A percentile compares a stretch with the other conserved stretches of the same genome.
Conservation (phyloP, 495 filamentous ascomycete species). For the Xylaria intraflava region DNA sequence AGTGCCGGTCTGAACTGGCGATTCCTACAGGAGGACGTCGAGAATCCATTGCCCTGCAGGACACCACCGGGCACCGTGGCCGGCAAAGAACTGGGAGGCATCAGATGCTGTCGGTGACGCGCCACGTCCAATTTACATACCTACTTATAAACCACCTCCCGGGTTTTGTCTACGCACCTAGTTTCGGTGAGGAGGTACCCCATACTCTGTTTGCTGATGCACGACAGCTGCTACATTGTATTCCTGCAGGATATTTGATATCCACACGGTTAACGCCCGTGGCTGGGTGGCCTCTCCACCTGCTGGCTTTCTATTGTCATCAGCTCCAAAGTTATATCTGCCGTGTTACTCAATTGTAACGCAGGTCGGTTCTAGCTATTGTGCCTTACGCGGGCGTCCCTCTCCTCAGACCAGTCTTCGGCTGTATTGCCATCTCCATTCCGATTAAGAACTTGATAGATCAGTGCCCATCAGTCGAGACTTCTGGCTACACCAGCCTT, state of each 20-base stretch:
- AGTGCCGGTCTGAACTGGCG: too few relatives aligned
- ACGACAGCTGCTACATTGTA: conserved; percentile 12
- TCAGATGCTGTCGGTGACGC: not conserved
- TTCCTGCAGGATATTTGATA: conserved; percentile 14
- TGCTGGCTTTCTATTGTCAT: conserved; percentile 4
- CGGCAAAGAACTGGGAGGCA: not conserved
- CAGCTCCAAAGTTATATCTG: conserved; percentile 1
- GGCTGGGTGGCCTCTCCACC: conserved; percentile 14
- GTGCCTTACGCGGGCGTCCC: not conserved
- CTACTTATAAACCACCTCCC: conserved; percentile 15
- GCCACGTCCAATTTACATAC: conserved; percentile 1
- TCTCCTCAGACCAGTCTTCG: not conserved
- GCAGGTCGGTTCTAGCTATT: conserved; percentile 14
- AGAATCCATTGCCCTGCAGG: conserved; percentile 3
- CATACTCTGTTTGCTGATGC: conserved; percentile 26
- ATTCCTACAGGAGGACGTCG: conserved; percentile 5
- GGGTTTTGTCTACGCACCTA: conserved; percentile 11
- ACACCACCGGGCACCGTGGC: not conserved
- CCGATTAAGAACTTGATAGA: not conserved
- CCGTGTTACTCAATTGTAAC: not conserved
- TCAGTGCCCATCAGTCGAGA: not conserved
- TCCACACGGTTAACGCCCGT: conserved; percentile 18
- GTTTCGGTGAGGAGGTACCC: conserved; percentile 15
- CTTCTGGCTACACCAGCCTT: not conserved
- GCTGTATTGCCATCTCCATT: not conserved